Percentiles rank a stretch among this genome's conserved stretches.
These are phyloP conservation scores for Cetraspora pellucida DNA, from an alignment of 192 early-diverging fungal genomes.

Conservation along the genomic window DNA sequence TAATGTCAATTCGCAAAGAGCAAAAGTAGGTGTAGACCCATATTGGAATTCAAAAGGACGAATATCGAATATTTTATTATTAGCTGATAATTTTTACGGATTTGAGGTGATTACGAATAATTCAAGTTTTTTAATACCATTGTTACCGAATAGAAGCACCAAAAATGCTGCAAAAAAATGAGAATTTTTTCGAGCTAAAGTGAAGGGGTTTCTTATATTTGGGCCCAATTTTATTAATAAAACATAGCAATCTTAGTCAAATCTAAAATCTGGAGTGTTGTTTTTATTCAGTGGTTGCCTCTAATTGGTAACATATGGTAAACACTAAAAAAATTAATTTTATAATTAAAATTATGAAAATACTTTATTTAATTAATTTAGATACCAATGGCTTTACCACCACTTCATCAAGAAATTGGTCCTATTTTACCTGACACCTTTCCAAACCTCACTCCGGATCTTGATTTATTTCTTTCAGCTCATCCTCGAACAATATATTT, in stretches of 20 bases:
- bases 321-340: too few relatives aligned
- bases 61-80: not conserved
- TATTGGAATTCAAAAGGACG: not conserved
- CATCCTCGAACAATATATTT: conserved; percentile 36
- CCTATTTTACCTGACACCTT: conserved; percentile 39
- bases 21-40: not conserved
- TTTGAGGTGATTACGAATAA: conserved; percentile 10
- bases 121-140: not conserved
- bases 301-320: too few relatives aligned
- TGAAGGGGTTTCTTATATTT: too few relatives aligned
- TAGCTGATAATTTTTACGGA: conserved; percentile 27
- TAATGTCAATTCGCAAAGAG: conserved; percentile 3
- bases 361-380: not conserved
- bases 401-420: conserved; percentile 33
- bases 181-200: too few relatives aligned
- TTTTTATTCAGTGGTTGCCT: too few relatives aligned
- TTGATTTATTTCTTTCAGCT: conserved; percentile 15
- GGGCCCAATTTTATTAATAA: too few relatives aligned
- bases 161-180: too few relatives aligned
- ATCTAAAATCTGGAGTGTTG: too few relatives aligned
- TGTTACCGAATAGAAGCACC: too few relatives aligned
- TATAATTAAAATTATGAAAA: too few relatives aligned
- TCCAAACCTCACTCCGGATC: not conserved
- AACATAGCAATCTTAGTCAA: too few relatives aligned
- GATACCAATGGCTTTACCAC: not conserved